Base-by-base conservation (phyloP, 768 basidiomycete species). In the Pseudohyphozyma bogoriensis region DNA sequence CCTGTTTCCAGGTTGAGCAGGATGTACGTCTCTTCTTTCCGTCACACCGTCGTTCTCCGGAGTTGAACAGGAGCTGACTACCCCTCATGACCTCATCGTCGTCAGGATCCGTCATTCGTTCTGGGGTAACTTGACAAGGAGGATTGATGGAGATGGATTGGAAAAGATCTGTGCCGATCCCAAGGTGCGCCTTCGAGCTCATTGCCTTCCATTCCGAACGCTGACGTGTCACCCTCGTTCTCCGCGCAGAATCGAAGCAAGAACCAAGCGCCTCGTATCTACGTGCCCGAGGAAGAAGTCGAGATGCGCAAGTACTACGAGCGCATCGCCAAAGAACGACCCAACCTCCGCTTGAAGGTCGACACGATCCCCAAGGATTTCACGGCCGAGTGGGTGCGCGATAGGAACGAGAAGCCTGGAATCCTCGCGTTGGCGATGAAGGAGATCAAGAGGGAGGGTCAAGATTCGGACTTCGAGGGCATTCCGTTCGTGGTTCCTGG, bases 161-260 rank as follows among this genome's bases (percentile, higher is more conserved):
- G 93, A 97, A 74, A 89, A 92, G 68, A 96, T 96, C 68, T 92
- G 89, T 58, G 90, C 91, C 5, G 95, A 97, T 74, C 93, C 93
- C 7, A 99, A 99, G 58, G 65, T 66, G 22, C 29, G 60, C 20
- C 29, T 16, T 4, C 35, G 22, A 9, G 3, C 20, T 11, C 15
- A 24, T 47, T 29, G 4, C 4, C 4, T 28, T 28, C 16, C 24
- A 12, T 10, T 36, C 32, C 7, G 3, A 26, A 28, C 28, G 26
- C 55, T 60, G 16, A 55, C 20, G 33, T 11, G 20, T 2, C 33
- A 1, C 46, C 37, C 26, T 3, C n/a, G n/a, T 5, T 20, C 28
- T 1, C 16, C 32, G 9, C 10, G 18, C 51, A 66, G 78, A 97
- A 97, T 74, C 83, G 95, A 35, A 88, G 89, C 4, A 85, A 87